These are phyloP conservation scores for Xylaria venustula DNA, from an alignment of 495 filamentous ascomycete genomes.

Conservation along the genomic window DNA sequence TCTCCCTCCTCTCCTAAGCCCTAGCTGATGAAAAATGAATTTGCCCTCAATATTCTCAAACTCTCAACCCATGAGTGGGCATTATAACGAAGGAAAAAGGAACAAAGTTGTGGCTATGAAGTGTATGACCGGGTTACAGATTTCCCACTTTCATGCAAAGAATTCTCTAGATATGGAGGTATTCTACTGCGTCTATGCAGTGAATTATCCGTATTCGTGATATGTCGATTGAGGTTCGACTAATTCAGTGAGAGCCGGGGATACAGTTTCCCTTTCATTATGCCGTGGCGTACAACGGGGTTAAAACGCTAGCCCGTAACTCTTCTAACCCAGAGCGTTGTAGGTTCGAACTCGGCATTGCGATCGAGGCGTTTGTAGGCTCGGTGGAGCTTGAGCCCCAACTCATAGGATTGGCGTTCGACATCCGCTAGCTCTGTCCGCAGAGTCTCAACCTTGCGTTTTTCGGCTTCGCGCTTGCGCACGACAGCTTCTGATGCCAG, in stretches of 20 bases:
- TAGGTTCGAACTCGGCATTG: constrained; percentile 62
- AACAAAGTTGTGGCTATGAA: neutral
- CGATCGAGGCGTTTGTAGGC: constrained; percentile 74
- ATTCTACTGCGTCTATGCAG: too few relatives aligned
- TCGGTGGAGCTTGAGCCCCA: constrained; percentile 77
- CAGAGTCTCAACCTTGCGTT: constrained; percentile 68
- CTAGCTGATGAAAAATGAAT: neutral
- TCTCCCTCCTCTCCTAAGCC: neutral
- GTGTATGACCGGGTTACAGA: too few relatives aligned
- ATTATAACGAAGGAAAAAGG: neutral
- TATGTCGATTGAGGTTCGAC: too few relatives aligned
- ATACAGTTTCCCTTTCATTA: neutral
- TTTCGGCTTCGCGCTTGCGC: constrained; percentile 62
- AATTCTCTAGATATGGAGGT: too few relatives aligned
- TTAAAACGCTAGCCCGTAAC: constrained; percentile 43
- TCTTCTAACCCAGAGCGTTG: constrained; percentile 78
- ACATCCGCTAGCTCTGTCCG: constrained; percentile 75
- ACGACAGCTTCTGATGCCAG: constrained; percentile 44
- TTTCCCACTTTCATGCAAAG: too few relatives aligned
- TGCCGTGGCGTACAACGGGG: neutral
- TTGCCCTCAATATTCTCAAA: too few relatives aligned
- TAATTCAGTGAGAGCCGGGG: too few relatives aligned
- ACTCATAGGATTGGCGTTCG: constrained; percentile 76
- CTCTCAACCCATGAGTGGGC: too few relatives aligned
- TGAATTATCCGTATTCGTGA: too few relatives aligned